A percentile compares a stretch with the other conserved stretches of the same genome.
Evolutionary conservation across 345 rosid genomes (phyloP).

Genomic region (Rhodomyrtus tomentosa): DNA sequence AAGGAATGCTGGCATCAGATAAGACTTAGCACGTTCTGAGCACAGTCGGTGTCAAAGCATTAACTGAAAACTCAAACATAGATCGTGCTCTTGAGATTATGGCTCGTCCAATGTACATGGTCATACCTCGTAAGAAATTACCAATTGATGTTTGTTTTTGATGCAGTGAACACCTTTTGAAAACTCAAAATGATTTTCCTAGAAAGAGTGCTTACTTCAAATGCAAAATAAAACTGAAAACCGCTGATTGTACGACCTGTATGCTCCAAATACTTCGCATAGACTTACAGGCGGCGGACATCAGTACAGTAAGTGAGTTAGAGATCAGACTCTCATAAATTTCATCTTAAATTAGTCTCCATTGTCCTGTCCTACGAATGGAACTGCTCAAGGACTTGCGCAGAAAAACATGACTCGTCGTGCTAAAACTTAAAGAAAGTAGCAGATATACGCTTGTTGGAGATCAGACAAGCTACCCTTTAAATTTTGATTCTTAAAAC

Average conservation of each 20-base stretch:
- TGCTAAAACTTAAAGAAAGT: too few relatives aligned
- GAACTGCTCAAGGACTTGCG: background rate
- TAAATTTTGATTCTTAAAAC: background rate
- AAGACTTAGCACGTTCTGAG: background rate
- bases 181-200: too few relatives aligned
- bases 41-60: too few relatives aligned
- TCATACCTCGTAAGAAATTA: background rate
- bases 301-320: too few relatives aligned
- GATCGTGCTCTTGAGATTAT: background rate
- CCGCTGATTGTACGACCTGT: too few relatives aligned
- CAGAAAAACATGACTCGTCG: background rate
- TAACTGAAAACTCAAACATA: too few relatives aligned
- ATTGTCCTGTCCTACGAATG: background rate
- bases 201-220: too few relatives aligned
- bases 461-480: background rate
- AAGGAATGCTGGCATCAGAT: background rate
- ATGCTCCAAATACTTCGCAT: too few relatives aligned
- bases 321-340: background rate
- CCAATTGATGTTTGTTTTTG: background rate
- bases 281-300: too few relatives aligned
- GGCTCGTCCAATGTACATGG: background rate
- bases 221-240: too few relatives aligned
- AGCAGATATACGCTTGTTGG: background rate
- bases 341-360: background rate
- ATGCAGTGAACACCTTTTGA: too few relatives aligned